Percentiles rank a stretch among this genome's conserved stretches.
phyloP scores from a whole-genome alignment of 164 flowering plant genomes.

The Vitis amurensis region DNA sequence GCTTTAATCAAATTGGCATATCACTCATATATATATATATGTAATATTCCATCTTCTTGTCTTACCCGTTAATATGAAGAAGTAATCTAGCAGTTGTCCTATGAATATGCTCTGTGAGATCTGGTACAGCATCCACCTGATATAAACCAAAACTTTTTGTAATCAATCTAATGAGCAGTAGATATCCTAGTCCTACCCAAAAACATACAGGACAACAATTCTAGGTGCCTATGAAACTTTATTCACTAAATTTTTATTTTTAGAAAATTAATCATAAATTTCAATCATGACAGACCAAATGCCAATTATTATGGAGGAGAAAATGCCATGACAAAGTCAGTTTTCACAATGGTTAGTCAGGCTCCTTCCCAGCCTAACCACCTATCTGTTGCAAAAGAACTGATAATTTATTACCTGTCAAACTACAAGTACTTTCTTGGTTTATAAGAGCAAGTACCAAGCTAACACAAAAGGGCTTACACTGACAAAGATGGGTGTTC shows the following conservation, averaged over 20 bases:
- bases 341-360: no score
- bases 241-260: background rate
- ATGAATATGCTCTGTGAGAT: slow-evolving; percentile 83
- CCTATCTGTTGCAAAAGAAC: no score
- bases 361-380: no score
- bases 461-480: no score
- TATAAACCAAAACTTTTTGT: slow-evolving; percentile 11
- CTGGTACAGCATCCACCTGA: slow-evolving; percentile 93
- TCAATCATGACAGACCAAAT: background rate
- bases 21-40: no score
- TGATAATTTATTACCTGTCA: no score
- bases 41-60: background rate
- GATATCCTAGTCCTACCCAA: background rate
- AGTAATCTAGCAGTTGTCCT: slow-evolving; percentile 82
- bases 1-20: no score
- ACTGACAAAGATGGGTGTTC: no score
- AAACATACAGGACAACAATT: background rate
- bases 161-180: background rate
- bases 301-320: no score
- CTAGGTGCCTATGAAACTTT: background rate
- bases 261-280: background rate
- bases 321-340: no score
- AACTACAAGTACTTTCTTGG: no score
- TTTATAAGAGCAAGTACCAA: no score
- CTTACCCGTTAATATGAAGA: slow-evolving; percentile 91